Evolutionary conservation across 2,329 filamentous ascomycete species (phyloP).

Genomic region (Sclerotinia subarctica): DNA sequence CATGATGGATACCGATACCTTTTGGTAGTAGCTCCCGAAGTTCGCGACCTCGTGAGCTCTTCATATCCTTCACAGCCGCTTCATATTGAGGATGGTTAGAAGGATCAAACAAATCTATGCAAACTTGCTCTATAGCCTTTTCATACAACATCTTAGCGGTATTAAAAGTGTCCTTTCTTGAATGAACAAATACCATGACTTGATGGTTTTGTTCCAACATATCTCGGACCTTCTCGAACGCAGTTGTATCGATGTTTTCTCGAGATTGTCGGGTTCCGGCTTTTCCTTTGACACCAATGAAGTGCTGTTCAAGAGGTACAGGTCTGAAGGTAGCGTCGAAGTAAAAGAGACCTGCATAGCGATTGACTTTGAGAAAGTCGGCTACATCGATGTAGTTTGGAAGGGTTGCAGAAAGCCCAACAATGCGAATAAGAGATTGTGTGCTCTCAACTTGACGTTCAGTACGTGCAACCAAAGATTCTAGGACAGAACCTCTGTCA

Average conservation of each 20-base stretch:
- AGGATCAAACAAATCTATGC: slow-evolving; percentile 80
- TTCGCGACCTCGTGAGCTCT: slow-evolving; percentile 78
- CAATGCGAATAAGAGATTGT: slow-evolving; percentile 92
- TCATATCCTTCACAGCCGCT: slow-evolving; percentile 77
- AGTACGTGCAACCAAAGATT: slow-evolving; percentile 91
- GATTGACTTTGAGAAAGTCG: slow-evolving; percentile 95
- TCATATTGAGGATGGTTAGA: slow-evolving; percentile 75
- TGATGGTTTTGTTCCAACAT: slow-evolving; percentile 94
- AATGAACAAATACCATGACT: slow-evolving; percentile 99
- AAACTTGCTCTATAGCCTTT: slow-evolving; percentile 78
- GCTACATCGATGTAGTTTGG: slow-evolving; percentile 97
- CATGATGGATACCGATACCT: slow-evolving; percentile 92
- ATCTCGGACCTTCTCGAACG: slow-evolving; percentile 91
- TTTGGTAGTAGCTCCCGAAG: slow-evolving; percentile 85
- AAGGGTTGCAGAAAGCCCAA: slow-evolving; percentile 90
- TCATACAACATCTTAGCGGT: slow-evolving; percentile 84
- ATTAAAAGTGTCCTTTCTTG: slow-evolving; percentile 85
- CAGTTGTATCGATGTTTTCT: slow-evolving; percentile 82
- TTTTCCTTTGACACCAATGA: slow-evolving; percentile 93
- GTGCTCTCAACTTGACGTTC: slow-evolving; percentile 97
- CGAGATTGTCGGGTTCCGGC: slow-evolving; percentile 74
- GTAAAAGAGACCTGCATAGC: slow-evolving; percentile 89
- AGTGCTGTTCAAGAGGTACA: slow-evolving; percentile 94
- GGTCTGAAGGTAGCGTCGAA: slow-evolving; percentile 95
- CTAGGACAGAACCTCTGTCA: slow-evolving; percentile 90